These are phyloP conservation scores for Entophlyctis helioformis DNA, from an alignment of 192 early-diverging fungal genomes.

Conservation along the genomic window DNA sequence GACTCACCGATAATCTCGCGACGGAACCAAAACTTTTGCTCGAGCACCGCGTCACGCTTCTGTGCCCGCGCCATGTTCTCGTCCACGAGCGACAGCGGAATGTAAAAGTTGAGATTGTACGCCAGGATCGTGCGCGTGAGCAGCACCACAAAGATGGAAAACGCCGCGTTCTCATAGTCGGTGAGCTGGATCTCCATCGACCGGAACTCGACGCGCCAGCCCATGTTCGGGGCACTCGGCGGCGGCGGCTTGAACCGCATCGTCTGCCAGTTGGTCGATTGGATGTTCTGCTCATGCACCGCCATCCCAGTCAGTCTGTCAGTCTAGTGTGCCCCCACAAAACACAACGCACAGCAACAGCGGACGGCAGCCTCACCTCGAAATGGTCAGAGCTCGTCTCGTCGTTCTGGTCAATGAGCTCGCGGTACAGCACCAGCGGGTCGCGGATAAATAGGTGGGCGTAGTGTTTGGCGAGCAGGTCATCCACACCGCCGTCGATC, in stretches of 20 bases:
- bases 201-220: conserved; percentile 95
- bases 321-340: too few relatives aligned
- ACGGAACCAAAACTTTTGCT: conserved; percentile 84
- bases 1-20: conserved; percentile 58
- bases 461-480: conserved; percentile 79
- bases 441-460: conserved; percentile 97
- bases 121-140: conserved; percentile 72
- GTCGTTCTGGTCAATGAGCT: conserved; percentile 81
- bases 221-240: conserved; percentile 68
- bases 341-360: too few relatives aligned
- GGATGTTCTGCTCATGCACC: conserved; percentile 74
- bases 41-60: conserved; percentile 64
- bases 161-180: conserved; percentile 92
- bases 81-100: conserved; percentile 77
- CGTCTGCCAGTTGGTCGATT: conserved; percentile 97
- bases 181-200: conserved; percentile 89
- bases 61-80: conserved; percentile 82
- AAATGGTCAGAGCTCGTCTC: conserved; percentile 84
- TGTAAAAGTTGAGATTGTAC: conserved; percentile 90
- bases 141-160: conserved; percentile 81
- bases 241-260: conserved; percentile 95
- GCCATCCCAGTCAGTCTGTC: too few relatives aligned
- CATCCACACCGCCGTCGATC: conserved; percentile 65
- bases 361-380: conserved; percentile 30
- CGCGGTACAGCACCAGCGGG: conserved; percentile 91